Percentiles rank a stretch among this genome's conserved stretches.
phyloP scores from a whole-genome alignment of 192 early-diverging fungal genomes.

The Linnemannia schmuckeri region DNA sequence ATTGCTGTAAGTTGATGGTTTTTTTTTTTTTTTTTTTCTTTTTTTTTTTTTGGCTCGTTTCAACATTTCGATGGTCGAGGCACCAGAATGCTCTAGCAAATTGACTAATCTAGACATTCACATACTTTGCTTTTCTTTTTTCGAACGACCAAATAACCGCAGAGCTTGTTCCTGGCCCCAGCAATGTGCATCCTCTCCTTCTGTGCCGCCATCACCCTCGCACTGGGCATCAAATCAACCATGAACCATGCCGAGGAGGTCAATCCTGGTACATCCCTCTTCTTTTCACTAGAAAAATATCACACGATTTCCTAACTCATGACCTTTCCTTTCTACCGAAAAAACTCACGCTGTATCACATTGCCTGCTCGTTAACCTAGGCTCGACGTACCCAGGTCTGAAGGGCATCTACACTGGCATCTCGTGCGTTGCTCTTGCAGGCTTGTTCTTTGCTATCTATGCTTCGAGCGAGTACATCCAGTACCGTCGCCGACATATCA shows the following conservation, averaged over 20 bases:
- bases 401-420: slow-evolving; percentile 7
- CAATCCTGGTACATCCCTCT: too few species aligned
- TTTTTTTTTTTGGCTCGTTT: too few species aligned
- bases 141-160: not conserved
- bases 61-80: too few species aligned
- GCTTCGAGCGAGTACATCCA: slow-evolving; percentile 11
- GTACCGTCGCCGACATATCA: slow-evolving; percentile 16
- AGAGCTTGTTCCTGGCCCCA: not conserved
- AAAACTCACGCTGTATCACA: not conserved
- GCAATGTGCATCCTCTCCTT: slow-evolving; percentile 12
- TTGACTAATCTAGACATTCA: not conserved
- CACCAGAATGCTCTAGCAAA: too few species aligned
- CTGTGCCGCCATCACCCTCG: slow-evolving; percentile 3
- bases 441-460: slow-evolving; percentile 17
- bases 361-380: not conserved
- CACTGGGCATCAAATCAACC: slow-evolving; percentile 8
- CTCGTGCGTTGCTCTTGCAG: slow-evolving; percentile 3
- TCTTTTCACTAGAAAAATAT: too few species aligned
- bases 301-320: too few species aligned
- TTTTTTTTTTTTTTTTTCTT: not conserved
- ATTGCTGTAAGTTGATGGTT: not conserved
- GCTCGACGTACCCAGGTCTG: not conserved
- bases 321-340: not conserved
- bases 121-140: not conserved
- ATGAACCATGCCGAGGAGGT: not conserved